These are phyloP conservation scores for Fusarium sp. DNA, from an alignment of 2,329 filamentous ascomycete species.

Conservation along the genomic window DNA sequence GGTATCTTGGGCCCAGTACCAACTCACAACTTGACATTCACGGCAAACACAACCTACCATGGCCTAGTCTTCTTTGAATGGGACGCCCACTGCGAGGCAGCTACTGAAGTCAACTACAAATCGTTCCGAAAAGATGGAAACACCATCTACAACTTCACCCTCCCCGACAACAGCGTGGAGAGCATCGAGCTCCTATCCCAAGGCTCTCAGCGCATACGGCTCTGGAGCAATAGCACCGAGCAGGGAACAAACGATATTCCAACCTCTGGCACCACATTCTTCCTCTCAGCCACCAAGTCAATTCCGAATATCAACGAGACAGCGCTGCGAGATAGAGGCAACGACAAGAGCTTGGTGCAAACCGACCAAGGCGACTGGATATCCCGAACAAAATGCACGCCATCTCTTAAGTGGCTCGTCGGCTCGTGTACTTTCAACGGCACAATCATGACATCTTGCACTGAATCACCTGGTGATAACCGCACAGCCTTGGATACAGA, in stretches of 20 bases:
- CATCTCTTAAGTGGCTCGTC: slow-evolving; percentile 25
- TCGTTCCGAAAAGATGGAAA: slow-evolving; percentile 14
- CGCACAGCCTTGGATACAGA: slow-evolving; percentile 27
- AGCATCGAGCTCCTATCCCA: slow-evolving; percentile 23
- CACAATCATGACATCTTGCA: slow-evolving; percentile 31
- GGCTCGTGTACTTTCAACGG: slow-evolving; percentile 38
- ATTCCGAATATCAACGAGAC: slow-evolving; percentile 38
- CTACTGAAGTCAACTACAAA: slow-evolving; percentile 32
- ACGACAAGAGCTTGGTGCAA: slow-evolving; percentile 30
- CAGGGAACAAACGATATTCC: slow-evolving; percentile 23
- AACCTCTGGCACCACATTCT: slow-evolving; percentile 18
- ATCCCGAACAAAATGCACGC: slow-evolving; percentile 34
- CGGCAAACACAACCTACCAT: slow-evolving; percentile 32
- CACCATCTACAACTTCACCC: slow-evolving; percentile 37
- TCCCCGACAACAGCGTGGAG: slow-evolving; percentile 22
- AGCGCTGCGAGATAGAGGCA: slow-evolving; percentile 12
- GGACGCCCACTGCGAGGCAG: slow-evolving; percentile 34
- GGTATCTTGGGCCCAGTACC: slow-evolving; percentile 32
- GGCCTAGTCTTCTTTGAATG: slow-evolving; percentile 37
- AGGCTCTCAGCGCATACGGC: slow-evolving; percentile 19
- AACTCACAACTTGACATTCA: slow-evolving; percentile 34
- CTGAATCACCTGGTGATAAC: background rate
- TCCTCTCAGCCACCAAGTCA: slow-evolving; percentile 26
- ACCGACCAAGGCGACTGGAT: slow-evolving; percentile 33
- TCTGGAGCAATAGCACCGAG: slow-evolving; percentile 25